Evolutionary conservation across 345 rosid genomes (phyloP).

Genomic region (Reutealis trisperma): DNA sequence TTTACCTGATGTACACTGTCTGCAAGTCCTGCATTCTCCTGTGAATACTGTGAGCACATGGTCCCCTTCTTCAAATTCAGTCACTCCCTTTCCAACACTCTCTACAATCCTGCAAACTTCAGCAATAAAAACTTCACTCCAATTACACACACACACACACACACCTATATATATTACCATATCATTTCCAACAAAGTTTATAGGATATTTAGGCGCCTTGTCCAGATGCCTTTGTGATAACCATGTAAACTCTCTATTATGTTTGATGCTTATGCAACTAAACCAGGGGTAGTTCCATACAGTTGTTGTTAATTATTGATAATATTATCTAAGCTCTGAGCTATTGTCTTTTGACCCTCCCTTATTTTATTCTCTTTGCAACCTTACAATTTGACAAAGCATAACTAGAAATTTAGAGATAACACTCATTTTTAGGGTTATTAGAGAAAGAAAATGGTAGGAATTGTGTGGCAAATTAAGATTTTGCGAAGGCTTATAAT

Average conservation of each 20-base stretch:
- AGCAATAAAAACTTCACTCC: background rate
- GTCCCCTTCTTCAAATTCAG: constrained; percentile 80
- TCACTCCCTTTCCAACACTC: constrained; percentile 75
- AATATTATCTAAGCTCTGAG: background rate
- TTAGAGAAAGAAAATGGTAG: background rate
- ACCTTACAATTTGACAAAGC: background rate
- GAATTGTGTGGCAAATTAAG: background rate
- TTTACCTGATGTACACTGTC: constrained; percentile 71
- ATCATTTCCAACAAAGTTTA: background rate
- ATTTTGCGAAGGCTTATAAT: background rate
- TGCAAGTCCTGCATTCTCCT: constrained; percentile 78
- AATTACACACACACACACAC: background rate
- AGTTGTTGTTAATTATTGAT: background rate
- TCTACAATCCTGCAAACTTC: constrained; percentile 72
- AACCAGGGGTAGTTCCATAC: background rate
- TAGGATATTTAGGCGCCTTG: too few relatives aligned
- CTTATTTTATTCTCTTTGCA: background rate
- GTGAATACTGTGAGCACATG: constrained; percentile 80
- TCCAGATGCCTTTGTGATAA: background rate
- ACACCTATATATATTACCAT: background rate
- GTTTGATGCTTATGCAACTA: too few relatives aligned
- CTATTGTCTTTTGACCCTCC: background rate
- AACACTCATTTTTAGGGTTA: background rate
- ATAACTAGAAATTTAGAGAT: too few relatives aligned
- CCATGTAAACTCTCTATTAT: background rate